Percentiles rank a stretch among this genome's conserved stretches.
phyloP scores from a whole-genome alignment of 2,329 filamentous ascomycete genomes.

The Fusarium heterosporum region DNA sequence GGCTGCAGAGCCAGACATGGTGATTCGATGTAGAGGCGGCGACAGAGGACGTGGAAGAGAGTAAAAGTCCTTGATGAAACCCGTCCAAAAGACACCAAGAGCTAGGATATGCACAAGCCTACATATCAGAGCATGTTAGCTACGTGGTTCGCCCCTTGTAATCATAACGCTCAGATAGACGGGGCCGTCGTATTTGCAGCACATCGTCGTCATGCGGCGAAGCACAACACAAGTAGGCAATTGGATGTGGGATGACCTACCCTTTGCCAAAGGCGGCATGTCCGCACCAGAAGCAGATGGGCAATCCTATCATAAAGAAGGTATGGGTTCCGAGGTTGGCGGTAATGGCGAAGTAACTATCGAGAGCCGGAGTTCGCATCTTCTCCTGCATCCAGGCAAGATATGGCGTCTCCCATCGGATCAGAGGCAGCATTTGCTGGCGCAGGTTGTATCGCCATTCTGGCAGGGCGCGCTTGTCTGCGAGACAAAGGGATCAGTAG shows the following conservation, averaged over 20 bases:
- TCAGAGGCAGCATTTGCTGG: constrained; percentile 83
- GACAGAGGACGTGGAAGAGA: constrained; percentile 93
- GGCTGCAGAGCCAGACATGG: constrained; percentile 95
- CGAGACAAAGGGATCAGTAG: constrained; percentile 22
- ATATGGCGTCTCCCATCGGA: constrained; percentile 95
- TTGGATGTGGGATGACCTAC: constrained; percentile 63
- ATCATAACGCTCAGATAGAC: background rate
- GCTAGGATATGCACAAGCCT: constrained; percentile 81
- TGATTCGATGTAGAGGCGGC: constrained; percentile 91
- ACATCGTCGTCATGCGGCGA: constrained; percentile 19
- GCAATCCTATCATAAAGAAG: constrained; percentile 96
- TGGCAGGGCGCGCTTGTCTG: constrained; percentile 86
- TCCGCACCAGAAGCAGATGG: constrained; percentile 97
- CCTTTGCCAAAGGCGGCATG: constrained; percentile 86
- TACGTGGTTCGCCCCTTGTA: background rate
- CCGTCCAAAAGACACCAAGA: constrained; percentile 85
- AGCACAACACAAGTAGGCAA: constrained; percentile 17
- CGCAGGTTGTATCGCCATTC: constrained; percentile 89
- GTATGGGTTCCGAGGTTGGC: constrained; percentile 98
- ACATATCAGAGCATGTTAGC: constrained; percentile 38
- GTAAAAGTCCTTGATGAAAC: constrained; percentile 93
- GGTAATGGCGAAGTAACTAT: constrained; percentile 96
- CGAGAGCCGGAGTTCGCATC: constrained; percentile 84
- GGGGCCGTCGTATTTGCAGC: background rate
- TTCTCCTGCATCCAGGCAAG: constrained; percentile 86